Evolutionary conservation across 352 stramenopile genomes (phyloP).

Genomic region (Plasmopara viticola): DNA sequence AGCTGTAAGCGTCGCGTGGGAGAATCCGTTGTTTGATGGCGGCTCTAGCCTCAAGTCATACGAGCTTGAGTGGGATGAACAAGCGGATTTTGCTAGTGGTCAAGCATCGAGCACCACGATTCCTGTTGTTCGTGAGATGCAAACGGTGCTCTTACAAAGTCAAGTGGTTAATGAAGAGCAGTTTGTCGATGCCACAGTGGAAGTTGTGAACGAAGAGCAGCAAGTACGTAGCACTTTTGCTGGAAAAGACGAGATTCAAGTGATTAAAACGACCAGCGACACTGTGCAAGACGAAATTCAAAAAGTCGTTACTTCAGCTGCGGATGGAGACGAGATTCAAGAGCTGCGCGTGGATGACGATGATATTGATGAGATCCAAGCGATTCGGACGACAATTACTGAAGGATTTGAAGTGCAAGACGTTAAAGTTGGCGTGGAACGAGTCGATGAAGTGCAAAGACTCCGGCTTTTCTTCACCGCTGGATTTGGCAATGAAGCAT

Average conservation of each 20-base stretch:
- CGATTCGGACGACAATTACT: slow-evolving; percentile 67
- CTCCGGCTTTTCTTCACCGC: slow-evolving; percentile 1
- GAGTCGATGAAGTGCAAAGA: slow-evolving; percentile 81
- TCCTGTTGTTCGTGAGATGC: slow-evolving; percentile 88
- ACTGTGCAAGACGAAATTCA: slow-evolving; percentile 88
- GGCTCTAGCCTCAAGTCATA: slow-evolving; percentile 78
- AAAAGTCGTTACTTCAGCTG: slow-evolving; percentile 86
- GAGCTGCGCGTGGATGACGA: slow-evolving; percentile 70
- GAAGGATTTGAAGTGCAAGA: slow-evolving; percentile 89
- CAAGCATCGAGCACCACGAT: slow-evolving; percentile 62
- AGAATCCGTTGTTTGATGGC: slow-evolving; percentile 88
- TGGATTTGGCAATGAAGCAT: slow-evolving; percentile 1
- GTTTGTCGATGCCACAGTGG: slow-evolving; percentile 87
- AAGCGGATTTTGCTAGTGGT: slow-evolving; percentile 62
- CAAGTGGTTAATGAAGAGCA: slow-evolving; percentile 91
- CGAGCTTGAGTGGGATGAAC: slow-evolving; percentile 78
- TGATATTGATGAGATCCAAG: slow-evolving; percentile 90
- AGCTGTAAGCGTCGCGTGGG: slow-evolving; percentile 79
- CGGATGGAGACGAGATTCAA: slow-evolving; percentile 91
- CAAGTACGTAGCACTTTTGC: slow-evolving; percentile 86
- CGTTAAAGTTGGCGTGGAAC: slow-evolving; percentile 64
- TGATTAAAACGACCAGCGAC: slow-evolving; percentile 67
- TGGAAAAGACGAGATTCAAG: slow-evolving; percentile 84
- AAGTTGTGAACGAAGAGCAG: slow-evolving; percentile 95
- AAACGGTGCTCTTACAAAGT: slow-evolving; percentile 73